These are phyloP conservation scores for Neurospora cerealis DNA, from an alignment of 495 filamentous ascomycete genomes.

Conservation along the genomic window DNA sequence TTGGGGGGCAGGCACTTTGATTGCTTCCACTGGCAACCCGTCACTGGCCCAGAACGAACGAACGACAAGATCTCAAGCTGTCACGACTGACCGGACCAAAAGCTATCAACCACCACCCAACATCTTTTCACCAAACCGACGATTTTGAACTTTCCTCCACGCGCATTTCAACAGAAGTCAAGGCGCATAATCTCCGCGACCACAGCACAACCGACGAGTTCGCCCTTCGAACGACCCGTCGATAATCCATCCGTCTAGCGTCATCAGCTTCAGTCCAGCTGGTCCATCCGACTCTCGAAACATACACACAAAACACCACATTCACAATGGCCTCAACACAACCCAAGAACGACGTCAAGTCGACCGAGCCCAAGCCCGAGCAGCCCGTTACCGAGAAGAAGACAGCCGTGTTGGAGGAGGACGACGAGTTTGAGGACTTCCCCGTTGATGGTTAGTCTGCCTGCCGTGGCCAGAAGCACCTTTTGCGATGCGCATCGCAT, in stretches of 20 bases:
- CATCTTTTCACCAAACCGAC: not conserved
- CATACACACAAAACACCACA: not conserved
- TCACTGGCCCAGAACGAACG: not conserved
- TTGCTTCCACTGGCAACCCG: not conserved
- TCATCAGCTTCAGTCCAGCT: not conserved
- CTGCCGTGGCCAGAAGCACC: not conserved
- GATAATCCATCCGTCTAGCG: not conserved
- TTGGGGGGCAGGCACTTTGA: not conserved
- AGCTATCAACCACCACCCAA: not conserved
- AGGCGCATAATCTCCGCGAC: not conserved
- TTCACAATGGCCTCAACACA: slow-evolving; percentile 23
- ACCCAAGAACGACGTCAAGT: slow-evolving; percentile 34
- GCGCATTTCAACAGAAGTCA: not conserved
- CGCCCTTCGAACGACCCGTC: not conserved
- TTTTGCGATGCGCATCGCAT: not conserved
- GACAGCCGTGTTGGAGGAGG: slow-evolving; percentile 72
- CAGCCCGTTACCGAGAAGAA: slow-evolving; percentile 18
- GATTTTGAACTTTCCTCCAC: not conserved
- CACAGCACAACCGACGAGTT: not conserved
- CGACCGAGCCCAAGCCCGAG: slow-evolving; percentile 22
- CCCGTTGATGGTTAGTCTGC: slow-evolving; percentile 72
- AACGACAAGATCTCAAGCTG: not conserved
- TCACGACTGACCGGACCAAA: not conserved
- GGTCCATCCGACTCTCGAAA: not conserved
- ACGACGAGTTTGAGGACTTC: slow-evolving; percentile 99